These are phyloP conservation scores for Baudoinia panamericana DNA, from an alignment of 495 filamentous ascomycete genomes.

Conservation along the genomic window DNA sequence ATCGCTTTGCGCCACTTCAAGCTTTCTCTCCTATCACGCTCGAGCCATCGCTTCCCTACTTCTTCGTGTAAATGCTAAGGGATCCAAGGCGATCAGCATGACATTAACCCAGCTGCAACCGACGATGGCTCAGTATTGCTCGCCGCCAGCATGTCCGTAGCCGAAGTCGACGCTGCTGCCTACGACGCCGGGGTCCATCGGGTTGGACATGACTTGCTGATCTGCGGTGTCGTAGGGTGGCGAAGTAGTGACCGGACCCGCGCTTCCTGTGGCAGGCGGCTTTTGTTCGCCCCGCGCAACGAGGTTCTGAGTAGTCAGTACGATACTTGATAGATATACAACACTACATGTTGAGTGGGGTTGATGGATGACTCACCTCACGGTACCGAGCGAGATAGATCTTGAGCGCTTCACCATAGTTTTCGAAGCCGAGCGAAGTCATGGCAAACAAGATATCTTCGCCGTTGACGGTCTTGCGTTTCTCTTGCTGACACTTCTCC, in stretches of 20 bases:
- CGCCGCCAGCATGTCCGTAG: slow-evolving; percentile 16
- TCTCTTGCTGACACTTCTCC: slow-evolving; percentile 98
- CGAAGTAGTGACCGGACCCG: slow-evolving; percentile 19
- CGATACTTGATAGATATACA: not conserved
- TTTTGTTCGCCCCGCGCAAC: slow-evolving; percentile 27
- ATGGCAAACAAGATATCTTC: slow-evolving; percentile 98
- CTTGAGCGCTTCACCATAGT: slow-evolving; percentile 94
- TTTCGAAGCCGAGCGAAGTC: slow-evolving; percentile 97
- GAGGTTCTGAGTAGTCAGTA: slow-evolving; percentile 26
- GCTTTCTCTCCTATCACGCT: too few species aligned
- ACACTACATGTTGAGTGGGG: not conserved
- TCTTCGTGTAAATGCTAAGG: too few species aligned
- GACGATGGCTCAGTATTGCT: slow-evolving; percentile 13
- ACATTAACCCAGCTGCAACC: too few species aligned
- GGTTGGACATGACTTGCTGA: slow-evolving; percentile 25
- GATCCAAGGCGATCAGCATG: too few species aligned
- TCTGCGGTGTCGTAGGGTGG: slow-evolving; percentile 22
- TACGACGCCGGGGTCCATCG: slow-evolving; percentile 25
- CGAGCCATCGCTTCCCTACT: too few species aligned
- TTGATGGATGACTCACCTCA: slow-evolving; percentile 56
- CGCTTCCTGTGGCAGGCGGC: slow-evolving; percentile 17
- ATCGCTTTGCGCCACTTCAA: too few species aligned
- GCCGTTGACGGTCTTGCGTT: slow-evolving; percentile 96
- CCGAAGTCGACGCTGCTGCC: slow-evolving; percentile 25
- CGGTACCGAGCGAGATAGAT: slow-evolving; percentile 96